Evolutionary conservation across 2,329 filamentous ascomycete species (phyloP), one percentile per base, ranked within the genome.

Genomic region (Colletotrichum simmondsii): DNA sequence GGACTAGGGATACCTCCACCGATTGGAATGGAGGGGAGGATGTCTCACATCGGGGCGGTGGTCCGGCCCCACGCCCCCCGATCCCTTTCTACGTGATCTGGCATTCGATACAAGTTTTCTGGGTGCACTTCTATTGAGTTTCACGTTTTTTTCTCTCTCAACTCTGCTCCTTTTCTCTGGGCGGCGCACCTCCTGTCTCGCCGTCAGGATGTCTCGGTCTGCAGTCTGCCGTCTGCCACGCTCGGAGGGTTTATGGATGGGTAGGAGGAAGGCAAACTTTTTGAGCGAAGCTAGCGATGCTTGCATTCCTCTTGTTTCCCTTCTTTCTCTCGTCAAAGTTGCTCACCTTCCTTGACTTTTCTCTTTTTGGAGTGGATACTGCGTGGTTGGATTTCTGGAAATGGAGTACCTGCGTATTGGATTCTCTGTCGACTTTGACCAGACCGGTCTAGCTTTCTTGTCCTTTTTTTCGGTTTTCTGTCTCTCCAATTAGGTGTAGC

Each of bases 101-200:
- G 65, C 65, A 54, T 52, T 64, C 53, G 65, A 72, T 72, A 54
- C 42, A 24, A 54, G n/a, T n/a, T n/a, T n/a, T n/a, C n/a, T n/a
- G n/a, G n/a, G n/a, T n/a, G n/a, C n/a, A n/a, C n/a, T n/a, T n/a
- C 22, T 65, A 72, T 72, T 64, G 65, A 59, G 63, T 32, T 72
- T 32, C 58, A 14, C 30, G 14, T 14, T 64, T 62, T 30, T 35
- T 12, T 32, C 28, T 35, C 46, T 16, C n/a, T n/a, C n/a, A n/a
- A n/a, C n/a, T n/a, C n/a, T n/a, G n/a, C n/a, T n/a, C n/a, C n/a
- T n/a, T 35, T 12, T 32, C 28, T 35, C 46, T 16, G 22, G 52
- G 62, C 67, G 68, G 66, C 14, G 61, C 14, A 67, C 46, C 53
- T 42, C 32, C 52, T 49, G 68, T 63, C 53, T 64, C 32, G 59